Evolutionary conservation across 768 basidiomycete species (phyloP).

Genomic region (Fibroporia radiculosa): DNA sequence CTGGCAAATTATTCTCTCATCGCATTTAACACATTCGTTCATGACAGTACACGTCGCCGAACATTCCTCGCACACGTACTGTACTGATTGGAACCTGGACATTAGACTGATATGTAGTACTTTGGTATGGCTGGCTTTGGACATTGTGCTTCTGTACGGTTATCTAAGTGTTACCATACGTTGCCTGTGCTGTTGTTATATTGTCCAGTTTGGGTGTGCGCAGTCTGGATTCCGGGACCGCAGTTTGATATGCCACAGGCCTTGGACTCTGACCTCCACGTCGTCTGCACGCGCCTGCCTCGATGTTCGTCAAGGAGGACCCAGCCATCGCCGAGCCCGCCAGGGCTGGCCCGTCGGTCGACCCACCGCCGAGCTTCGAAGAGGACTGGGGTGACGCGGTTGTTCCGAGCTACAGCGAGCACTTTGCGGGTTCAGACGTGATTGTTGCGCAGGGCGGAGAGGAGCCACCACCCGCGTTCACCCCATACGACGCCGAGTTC

Average conservation of each 20-base stretch:
- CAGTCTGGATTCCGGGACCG: too few species aligned
- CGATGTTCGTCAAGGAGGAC: slow-evolving; percentile 1
- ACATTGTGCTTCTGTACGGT: not conserved
- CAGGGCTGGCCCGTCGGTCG: not conserved
- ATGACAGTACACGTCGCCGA: not conserved
- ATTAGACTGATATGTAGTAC: not conserved
- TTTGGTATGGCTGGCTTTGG: not conserved
- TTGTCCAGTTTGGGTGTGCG: too few species aligned
- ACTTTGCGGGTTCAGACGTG: slow-evolving; percentile 9
- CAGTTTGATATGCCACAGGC: too few species aligned
- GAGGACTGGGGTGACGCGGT: not conserved
- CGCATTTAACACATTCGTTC: not conserved
- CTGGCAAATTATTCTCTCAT: not conserved
- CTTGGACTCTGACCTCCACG: too few species aligned
- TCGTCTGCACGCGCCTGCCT: too few species aligned
- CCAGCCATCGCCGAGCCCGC: not conserved
- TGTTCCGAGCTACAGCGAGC: slow-evolving; percentile 7
- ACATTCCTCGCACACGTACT: not conserved
- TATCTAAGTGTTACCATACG: too few species aligned
- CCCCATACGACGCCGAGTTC: slow-evolving; percentile 56
- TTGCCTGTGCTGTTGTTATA: not conserved
- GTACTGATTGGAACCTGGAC: not conserved
- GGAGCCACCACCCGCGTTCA: slow-evolving; percentile 54
- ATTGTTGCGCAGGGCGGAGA: slow-evolving; percentile 22
- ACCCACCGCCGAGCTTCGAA: slow-evolving; percentile 6